Conservation (phyloP, 2,329 filamentous ascomycete species). For the Hyphodiscus sp. region DNA sequence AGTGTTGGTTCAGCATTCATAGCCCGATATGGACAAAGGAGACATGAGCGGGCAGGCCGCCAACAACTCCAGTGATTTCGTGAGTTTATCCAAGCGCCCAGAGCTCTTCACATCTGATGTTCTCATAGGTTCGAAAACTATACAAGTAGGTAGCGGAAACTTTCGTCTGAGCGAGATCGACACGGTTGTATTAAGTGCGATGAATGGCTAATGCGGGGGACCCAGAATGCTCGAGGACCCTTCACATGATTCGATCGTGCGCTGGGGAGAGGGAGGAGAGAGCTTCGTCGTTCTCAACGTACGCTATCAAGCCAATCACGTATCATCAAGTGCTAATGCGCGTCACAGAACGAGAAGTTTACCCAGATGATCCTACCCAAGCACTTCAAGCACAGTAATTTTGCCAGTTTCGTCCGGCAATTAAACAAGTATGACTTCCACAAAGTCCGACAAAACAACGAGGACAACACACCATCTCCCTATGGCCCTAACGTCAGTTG, state of each 20-base stretch:
- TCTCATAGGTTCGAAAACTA: conserved; percentile 79
- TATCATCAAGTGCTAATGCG: conserved; percentile 15
- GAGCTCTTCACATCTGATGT: conserved; percentile 13
- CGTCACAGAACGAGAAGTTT: conserved; percentile 84
- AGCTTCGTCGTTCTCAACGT: conserved; percentile 98
- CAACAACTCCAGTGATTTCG: conserved; percentile 94
- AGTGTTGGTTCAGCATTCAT: not conserved
- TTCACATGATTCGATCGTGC: conserved; percentile 82
- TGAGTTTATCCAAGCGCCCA: conserved; percentile 43
- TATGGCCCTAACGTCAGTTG: conserved; percentile 71
- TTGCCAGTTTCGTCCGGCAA: conserved; percentile 92
- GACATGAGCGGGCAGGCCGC: conserved; percentile 33
- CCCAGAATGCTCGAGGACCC: conserved; percentile 92
- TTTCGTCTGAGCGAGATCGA: not conserved
- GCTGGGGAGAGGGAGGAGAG: conserved; percentile 92
- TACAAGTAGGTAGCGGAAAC: conserved; percentile 70
- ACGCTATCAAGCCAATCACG: conserved; percentile 27
- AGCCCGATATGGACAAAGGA: conserved; percentile 27
- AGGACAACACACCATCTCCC: conserved; percentile 74
- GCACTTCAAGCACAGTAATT: conserved; percentile 99
- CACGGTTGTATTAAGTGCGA: conserved; percentile 26
- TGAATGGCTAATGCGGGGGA: conserved; percentile 16
- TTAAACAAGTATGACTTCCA: conserved; percentile 98
- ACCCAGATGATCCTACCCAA: conserved; percentile 95
- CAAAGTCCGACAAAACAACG: conserved; percentile 88